Evolutionary conservation across 2,329 filamentous ascomycete species (phyloP).

Genomic region (Claviceps maximensis): DNA sequence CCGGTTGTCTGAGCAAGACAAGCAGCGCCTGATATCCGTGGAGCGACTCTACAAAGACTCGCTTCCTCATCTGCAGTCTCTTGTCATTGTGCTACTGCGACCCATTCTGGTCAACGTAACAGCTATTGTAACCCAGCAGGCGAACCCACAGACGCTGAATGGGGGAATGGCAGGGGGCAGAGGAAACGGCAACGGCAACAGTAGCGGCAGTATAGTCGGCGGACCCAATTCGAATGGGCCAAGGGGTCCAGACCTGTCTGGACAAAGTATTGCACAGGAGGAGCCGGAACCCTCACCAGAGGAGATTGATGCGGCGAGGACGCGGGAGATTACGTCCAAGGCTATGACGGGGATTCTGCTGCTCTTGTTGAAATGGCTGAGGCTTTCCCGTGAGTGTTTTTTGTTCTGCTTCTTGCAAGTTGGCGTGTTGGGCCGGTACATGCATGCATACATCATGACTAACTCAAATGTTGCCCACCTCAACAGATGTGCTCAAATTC

Average conservation of each 20-base stretch:
- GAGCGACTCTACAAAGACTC: slow-evolving; percentile 71
- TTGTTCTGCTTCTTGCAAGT: not conserved
- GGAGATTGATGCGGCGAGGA: slow-evolving; percentile 69
- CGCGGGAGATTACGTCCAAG: slow-evolving; percentile 79
- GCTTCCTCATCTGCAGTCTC: slow-evolving; percentile 76
- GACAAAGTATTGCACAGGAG: slow-evolving; percentile 22
- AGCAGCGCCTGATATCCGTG: slow-evolving; percentile 55
- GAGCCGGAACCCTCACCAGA: slow-evolving; percentile 46
- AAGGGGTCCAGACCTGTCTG: slow-evolving; percentile 19
- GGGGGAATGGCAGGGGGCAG: slow-evolving; percentile 17
- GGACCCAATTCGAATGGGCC: slow-evolving; percentile 23
- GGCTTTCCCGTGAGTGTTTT: slow-evolving; percentile 64
- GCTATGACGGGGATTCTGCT: slow-evolving; percentile 82
- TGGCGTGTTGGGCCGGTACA: not conserved
- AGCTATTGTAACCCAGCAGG: slow-evolving; percentile 57
- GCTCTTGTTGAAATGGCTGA: slow-evolving; percentile 90
- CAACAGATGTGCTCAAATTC: slow-evolving; percentile 76
- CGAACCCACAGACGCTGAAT: slow-evolving; percentile 27
- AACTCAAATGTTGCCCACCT: not conserved
- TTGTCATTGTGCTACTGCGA: slow-evolving; percentile 86
- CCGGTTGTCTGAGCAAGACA: slow-evolving; percentile 38
- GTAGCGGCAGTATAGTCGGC: slow-evolving; percentile 14
- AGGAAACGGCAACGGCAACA: slow-evolving; percentile 13
- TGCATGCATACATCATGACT: not conserved
- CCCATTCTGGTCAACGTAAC: slow-evolving; percentile 80